A percentile compares a stretch with the other conserved stretches of the same genome.
phyloP scores from a whole-genome alignment of 169 alveolate genomes.

The Cryptosporidium bovis region DNA sequence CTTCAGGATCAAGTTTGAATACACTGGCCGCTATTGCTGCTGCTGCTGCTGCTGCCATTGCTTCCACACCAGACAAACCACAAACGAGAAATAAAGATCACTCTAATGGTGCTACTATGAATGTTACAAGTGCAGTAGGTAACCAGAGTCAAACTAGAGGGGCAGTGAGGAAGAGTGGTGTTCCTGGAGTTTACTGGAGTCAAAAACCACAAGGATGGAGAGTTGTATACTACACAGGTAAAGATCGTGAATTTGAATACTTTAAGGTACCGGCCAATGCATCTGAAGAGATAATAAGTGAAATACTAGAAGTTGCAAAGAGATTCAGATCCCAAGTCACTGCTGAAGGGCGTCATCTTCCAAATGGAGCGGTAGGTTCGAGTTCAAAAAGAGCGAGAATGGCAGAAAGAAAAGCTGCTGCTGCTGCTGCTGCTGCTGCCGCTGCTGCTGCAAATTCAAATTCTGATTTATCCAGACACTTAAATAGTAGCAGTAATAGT shows the following conservation, averaged over 20 bases:
- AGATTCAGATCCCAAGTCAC: slow-evolving; percentile 69
- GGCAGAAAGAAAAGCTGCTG: slow-evolving; percentile 71
- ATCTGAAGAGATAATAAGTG: slow-evolving; percentile 68
- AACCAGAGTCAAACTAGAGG: slow-evolving; percentile 35
- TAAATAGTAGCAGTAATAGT: background rate
- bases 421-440: slow-evolving; percentile 64
- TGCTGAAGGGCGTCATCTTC: slow-evolving; percentile 72
- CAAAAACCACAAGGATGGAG: slow-evolving; percentile 75
- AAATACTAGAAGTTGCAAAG: slow-evolving; percentile 64
- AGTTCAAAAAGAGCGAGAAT: slow-evolving; percentile 67
- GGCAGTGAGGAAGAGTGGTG: slow-evolving; percentile 74
- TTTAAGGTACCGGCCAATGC: slow-evolving; percentile 72
- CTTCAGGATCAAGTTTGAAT: slow-evolving; percentile 29
- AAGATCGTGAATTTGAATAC: slow-evolving; percentile 71
- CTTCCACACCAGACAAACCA: slow-evolving; percentile 18
- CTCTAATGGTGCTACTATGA: background rate
- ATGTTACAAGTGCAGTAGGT: background rate
- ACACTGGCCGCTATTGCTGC: slow-evolving; percentile 71
- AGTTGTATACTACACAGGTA: slow-evolving; percentile 69
- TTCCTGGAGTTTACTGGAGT: slow-evolving; percentile 73
- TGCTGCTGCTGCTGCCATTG: slow-evolving; percentile 52
- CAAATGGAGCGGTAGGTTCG: slow-evolving; percentile 71
- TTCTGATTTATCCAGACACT: slow-evolving; percentile 4
- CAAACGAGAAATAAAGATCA: slow-evolving; percentile 2
- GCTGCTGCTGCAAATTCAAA: slow-evolving; percentile 27